phyloP scores from a whole-genome alignment of 2,329 filamentous ascomycete genomes.

The Cladosporium sp. region DNA sequence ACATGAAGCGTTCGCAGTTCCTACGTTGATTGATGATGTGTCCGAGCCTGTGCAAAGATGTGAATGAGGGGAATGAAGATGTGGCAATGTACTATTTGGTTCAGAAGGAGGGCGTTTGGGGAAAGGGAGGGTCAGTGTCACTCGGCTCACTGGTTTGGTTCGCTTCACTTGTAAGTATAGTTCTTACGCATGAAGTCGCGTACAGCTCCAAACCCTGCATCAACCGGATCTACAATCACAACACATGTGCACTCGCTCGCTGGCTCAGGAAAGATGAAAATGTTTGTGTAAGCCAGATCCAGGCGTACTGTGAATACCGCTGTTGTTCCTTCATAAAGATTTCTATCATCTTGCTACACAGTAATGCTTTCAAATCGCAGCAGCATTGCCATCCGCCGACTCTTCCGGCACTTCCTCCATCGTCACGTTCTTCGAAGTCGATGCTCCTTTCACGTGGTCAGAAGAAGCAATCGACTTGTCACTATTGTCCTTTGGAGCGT shows the following conservation, averaged over 20 bases:
- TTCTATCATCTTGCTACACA: background rate
- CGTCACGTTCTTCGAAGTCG: background rate
- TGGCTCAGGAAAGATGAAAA: background rate
- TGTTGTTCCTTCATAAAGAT: background rate
- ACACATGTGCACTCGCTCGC: background rate
- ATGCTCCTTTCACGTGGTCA: background rate
- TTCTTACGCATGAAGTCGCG: background rate
- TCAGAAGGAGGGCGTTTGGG: background rate
- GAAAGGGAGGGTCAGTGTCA: background rate
- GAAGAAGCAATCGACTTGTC: background rate
- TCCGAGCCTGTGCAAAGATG: background rate
- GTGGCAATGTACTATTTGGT: background rate
- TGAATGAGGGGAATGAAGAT: background rate
- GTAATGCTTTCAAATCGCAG: background rate
- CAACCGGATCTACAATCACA: background rate
- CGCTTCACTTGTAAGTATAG: background rate
- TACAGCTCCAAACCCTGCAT: background rate
- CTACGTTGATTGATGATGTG: background rate
- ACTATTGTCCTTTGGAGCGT: background rate
- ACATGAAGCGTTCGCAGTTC: background rate
- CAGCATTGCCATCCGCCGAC: background rate
- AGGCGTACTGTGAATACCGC: background rate
- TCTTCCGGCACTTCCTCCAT: constrained; percentile 6
- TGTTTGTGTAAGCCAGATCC: background rate
- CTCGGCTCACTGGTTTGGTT: background rate